A percentile compares a stretch with the other conserved stretches of the same genome.
phyloP scores from a whole-genome alignment of 2,329 filamentous ascomycete species.

The Fusarium veterinarium region DNA sequence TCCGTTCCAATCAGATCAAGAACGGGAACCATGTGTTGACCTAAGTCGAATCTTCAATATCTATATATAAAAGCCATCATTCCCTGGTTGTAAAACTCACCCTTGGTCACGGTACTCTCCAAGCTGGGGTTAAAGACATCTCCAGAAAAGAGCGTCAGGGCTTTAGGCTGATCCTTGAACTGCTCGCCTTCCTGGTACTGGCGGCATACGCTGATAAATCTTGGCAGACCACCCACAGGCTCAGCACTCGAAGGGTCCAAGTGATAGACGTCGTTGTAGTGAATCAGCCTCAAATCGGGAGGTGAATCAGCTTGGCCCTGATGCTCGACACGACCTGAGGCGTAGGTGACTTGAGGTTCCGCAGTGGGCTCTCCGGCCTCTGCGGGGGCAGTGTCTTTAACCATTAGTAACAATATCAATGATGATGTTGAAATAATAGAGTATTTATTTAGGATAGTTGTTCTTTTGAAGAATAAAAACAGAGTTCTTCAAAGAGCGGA shows the following conservation, averaged over 20 bases:
- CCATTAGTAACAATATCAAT: constrained; percentile 25
- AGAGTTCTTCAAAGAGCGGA: not conserved
- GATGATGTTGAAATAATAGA: not conserved
- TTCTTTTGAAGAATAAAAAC: not conserved
- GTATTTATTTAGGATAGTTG: not conserved
- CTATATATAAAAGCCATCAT: not conserved
- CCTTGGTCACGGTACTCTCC: constrained; percentile 90
- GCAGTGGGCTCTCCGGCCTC: constrained; percentile 39
- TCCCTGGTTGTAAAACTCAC: constrained; percentile 51
- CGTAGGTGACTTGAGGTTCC: constrained; percentile 45
- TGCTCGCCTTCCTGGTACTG: constrained; percentile 74
- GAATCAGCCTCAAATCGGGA: constrained; percentile 83
- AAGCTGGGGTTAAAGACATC: constrained; percentile 94
- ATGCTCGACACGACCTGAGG: constrained; percentile 39
- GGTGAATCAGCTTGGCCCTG: constrained; percentile 31
- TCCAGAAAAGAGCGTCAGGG: constrained; percentile 87
- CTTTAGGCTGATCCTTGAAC: constrained; percentile 71
- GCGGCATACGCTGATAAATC: constrained; percentile 83
- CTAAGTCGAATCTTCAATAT: constrained; percentile 49
- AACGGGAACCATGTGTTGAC: constrained; percentile 87
- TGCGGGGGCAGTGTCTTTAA: constrained; percentile 21
- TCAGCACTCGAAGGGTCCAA: constrained; percentile 80
- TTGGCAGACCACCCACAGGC: constrained; percentile 82
- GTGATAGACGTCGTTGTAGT: constrained; percentile 96
- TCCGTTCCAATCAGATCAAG: constrained; percentile 82